A percentile compares a stretch with the other conserved stretches of the same genome.
Evolutionary conservation across 2,329 filamentous ascomycete genomes (phyloP).

Genomic region (Cladosporium sp.): DNA sequence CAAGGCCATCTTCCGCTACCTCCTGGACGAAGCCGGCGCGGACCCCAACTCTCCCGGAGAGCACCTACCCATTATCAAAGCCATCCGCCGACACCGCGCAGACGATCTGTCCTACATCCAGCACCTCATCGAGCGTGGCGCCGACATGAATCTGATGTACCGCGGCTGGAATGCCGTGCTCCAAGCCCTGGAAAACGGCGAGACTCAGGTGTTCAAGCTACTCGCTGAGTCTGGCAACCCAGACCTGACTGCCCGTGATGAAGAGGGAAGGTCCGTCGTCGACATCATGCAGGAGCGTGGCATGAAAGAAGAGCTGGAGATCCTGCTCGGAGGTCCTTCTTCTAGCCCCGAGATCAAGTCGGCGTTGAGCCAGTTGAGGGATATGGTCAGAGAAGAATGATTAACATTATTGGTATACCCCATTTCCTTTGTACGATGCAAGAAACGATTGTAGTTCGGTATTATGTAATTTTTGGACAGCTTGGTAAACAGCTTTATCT

Average conservation of each 20-base stretch:
- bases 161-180: slow-evolving; percentile 63
- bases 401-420: neutral
- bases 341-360: slow-evolving; percentile 17
- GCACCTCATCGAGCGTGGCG: slow-evolving; percentile 59
- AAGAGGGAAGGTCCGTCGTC: slow-evolving; percentile 50
- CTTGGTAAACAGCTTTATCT: neutral
- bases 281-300: slow-evolving; percentile 57
- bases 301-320: slow-evolving; percentile 48
- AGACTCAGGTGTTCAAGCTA: slow-evolving; percentile 51
- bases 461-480: neutral
- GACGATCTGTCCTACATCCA: slow-evolving; percentile 58
- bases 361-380: slow-evolving; percentile 11
- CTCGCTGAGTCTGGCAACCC: slow-evolving; percentile 49
- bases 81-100: slow-evolving; percentile 55
- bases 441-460: neutral
- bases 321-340: slow-evolving; percentile 19
- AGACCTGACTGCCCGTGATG: slow-evolving; percentile 52
- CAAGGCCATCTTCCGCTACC: slow-evolving; percentile 57
- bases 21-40: slow-evolving; percentile 58
- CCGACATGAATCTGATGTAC: slow-evolving; percentile 65
- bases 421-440: neutral
- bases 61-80: slow-evolving; percentile 67
- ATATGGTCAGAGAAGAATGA: slow-evolving; percentile 3
- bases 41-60: slow-evolving; percentile 66
- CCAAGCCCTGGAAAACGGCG: slow-evolving; percentile 62